These are phyloP conservation scores for Trichoderma sp. DNA, from an alignment of 2,329 filamentous ascomycete genomes.

Conservation along the genomic window DNA sequence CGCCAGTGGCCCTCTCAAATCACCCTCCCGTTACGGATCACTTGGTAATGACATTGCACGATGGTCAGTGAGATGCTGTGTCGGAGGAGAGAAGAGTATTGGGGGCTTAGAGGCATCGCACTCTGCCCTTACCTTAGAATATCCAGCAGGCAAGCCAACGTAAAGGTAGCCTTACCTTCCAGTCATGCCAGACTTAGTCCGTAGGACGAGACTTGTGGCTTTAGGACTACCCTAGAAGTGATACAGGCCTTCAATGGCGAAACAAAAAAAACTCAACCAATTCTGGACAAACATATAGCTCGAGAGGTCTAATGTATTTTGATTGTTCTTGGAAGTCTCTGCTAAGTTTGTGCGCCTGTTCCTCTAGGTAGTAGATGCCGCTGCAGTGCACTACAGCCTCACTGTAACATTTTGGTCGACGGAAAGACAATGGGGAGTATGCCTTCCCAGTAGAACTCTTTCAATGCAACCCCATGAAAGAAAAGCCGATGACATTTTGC, in stretches of 20 bases:
- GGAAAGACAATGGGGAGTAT: not conserved
- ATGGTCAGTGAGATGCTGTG: conserved; percentile 70
- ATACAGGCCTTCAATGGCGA: not conserved
- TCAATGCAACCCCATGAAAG: not conserved
- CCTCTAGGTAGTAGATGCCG: not conserved
- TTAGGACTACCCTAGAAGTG: not conserved
- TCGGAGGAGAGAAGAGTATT: conserved; percentile 58
- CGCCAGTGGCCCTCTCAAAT: not conserved
- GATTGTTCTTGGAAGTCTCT: not conserved
- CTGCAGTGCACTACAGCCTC: not conserved
- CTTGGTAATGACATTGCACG: conserved; percentile 25
- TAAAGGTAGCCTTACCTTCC: not conserved
- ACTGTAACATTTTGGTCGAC: not conserved
- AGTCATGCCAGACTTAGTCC: not conserved
- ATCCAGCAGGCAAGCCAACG: not conserved
- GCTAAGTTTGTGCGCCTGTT: not conserved
- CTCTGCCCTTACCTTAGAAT: not conserved
- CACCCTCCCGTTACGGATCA: not conserved
- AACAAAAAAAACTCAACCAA: not conserved
- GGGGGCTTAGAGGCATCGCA: conserved; percentile 32
- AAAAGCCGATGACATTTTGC: not conserved
- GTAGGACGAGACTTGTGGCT: not conserved
- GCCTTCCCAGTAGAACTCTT: not conserved
- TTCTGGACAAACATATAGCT: not conserved
- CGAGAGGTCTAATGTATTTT: not conserved